phyloP scores from a whole-genome alignment of 2,329 filamentous ascomycete genomes.

The Aaosphaeria arxii region DNA sequence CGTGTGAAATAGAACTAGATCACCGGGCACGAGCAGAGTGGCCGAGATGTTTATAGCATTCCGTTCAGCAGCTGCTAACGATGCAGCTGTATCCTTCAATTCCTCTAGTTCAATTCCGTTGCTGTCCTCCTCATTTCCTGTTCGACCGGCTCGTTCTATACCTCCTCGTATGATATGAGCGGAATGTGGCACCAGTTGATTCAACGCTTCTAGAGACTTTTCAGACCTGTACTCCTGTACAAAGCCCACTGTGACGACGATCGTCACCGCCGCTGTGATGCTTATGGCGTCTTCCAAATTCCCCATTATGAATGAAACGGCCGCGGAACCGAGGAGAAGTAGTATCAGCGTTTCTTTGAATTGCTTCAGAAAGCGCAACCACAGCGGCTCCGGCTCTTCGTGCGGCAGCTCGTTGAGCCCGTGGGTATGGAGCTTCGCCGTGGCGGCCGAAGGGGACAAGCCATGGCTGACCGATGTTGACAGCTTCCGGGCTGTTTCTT shows the following conservation, averaged over 20 bases:
- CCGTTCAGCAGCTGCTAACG: conserved; percentile 65
- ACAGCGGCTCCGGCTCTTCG: conserved; percentile 88
- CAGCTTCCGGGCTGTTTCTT: conserved; percentile 74
- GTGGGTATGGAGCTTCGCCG: conserved; percentile 73
- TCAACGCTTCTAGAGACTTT: conserved; percentile 93
- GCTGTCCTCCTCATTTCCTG: conserved; percentile 18
- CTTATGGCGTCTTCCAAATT: conserved; percentile 95
- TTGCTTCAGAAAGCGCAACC: conserved; percentile 92
- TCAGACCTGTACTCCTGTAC: conserved; percentile 97
- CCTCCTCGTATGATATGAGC: conserved; percentile 79
- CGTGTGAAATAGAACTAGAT: conserved; percentile 89
- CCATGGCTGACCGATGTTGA: conserved; percentile 81
- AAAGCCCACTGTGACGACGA: conserved; percentile 94
- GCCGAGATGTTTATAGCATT: conserved; percentile 84
- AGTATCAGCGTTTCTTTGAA: conserved; percentile 95
- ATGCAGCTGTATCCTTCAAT: conserved; percentile 53
- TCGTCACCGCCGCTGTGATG: conserved; percentile 93
- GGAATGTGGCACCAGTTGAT: conserved; percentile 89
- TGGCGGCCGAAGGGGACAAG: conserved; percentile 75
- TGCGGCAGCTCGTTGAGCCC: conserved; percentile 94
- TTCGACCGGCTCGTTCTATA: conserved; percentile 16
- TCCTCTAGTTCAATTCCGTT: conserved; percentile 48
- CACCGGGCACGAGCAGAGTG: conserved; percentile 82
- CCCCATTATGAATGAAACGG: conserved; percentile 82
- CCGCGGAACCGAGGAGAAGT: conserved; percentile 84